These are phyloP conservation scores for Hanseniaspora guilliermondii DNA, from an alignment of 805 yeast species.

Conservation along the genomic window DNA sequence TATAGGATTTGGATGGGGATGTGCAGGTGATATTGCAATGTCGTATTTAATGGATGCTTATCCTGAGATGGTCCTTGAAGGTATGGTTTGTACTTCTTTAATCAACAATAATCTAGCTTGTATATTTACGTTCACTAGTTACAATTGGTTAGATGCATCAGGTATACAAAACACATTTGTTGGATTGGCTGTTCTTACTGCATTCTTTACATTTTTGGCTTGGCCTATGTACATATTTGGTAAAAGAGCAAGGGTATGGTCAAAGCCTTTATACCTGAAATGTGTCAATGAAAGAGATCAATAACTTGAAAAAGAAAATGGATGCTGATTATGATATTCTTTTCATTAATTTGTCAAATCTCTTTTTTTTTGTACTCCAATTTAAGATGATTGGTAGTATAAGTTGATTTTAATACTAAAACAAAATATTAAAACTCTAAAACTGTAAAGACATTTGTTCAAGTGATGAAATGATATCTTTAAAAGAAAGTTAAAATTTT, in stretches of 20 bases:
- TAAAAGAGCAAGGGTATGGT: constrained; percentile 44
- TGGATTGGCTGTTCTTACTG: constrained; percentile 47
- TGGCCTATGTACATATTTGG: constrained; percentile 52
- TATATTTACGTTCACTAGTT: constrained; percentile 53
- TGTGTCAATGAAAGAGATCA: constrained; percentile 41
- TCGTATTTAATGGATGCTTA: constrained; percentile 54
- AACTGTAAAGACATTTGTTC: no score
- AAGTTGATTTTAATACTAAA: no score
- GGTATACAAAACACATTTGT: constrained; percentile 50
- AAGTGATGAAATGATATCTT: no score
- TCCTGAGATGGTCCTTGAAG: constrained; percentile 57
- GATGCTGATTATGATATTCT: no score
- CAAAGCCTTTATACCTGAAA: constrained; percentile 41
- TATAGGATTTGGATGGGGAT: constrained; percentile 58
- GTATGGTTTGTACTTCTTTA: constrained; percentile 56
- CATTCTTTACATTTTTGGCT: constrained; percentile 43
- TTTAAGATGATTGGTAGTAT: no score
- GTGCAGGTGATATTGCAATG: constrained; percentile 60
- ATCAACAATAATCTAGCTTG: constrained; percentile 56
- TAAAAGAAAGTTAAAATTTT: no score
- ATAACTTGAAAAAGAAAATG: neutral
- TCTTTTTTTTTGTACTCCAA: no score
- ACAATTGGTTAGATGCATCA: constrained; percentile 44
- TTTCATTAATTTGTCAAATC: no score
- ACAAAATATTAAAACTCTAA: no score